phyloP scores from a whole-genome alignment of 768 basidiomycete genomes.

The Rhodocollybia butyracea region DNA sequence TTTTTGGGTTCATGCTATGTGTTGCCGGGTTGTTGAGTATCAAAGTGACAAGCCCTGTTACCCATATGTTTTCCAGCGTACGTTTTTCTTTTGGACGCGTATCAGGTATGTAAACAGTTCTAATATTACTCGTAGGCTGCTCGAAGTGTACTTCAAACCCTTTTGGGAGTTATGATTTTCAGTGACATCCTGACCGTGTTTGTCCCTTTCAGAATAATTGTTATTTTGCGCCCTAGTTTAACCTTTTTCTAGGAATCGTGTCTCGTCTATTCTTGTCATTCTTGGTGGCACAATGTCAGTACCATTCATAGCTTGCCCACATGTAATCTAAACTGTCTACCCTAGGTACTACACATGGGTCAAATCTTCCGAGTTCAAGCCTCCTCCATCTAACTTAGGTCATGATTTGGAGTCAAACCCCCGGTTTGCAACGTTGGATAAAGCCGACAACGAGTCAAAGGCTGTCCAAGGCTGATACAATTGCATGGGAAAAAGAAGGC shows the following conservation, averaged over 20 bases:
- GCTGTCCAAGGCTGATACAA: too few species aligned
- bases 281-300: slow-evolving; percentile 61
- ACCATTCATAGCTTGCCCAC: not conserved
- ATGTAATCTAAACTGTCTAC: not conserved
- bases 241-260: slow-evolving; percentile 50
- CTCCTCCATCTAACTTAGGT: not conserved
- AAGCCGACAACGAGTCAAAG: slow-evolving; percentile 20
- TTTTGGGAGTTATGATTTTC: slow-evolving; percentile 77
- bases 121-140: slow-evolving; percentile 51
- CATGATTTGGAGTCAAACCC: not conserved
- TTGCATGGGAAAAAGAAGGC: too few species aligned
- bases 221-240: not conserved
- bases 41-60: slow-evolving; percentile 79
- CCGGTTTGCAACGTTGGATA: not conserved
- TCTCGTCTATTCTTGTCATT: slow-evolving; percentile 63
- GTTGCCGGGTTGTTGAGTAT: slow-evolving; percentile 78
- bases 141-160: slow-evolving; percentile 79
- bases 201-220: slow-evolving; percentile 22
- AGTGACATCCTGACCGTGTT: slow-evolving; percentile 71
- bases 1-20: slow-evolving; percentile 81
- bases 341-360: slow-evolving; percentile 52
- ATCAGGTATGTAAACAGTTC: slow-evolving; percentile 9
- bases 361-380: slow-evolving; percentile 27
- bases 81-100: slow-evolving; percentile 23
- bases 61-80: slow-evolving; percentile 83